A percentile compares a stretch with the other conserved stretches of the same genome.
Conservation (phyloP, 208 protist genomes). For the Wallacemonas rigidus region DNA sequence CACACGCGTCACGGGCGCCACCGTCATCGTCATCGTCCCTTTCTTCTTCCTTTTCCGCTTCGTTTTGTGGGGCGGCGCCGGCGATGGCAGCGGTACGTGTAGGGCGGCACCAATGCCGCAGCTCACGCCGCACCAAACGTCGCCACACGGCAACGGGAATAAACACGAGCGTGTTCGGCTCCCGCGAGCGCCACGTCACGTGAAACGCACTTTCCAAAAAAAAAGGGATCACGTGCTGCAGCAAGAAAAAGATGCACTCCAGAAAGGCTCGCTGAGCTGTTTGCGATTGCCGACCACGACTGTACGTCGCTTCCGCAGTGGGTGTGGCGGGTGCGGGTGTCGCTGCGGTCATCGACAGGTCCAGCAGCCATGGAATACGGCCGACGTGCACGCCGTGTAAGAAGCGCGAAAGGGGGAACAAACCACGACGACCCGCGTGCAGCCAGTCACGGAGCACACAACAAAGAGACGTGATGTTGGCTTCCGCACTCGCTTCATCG, state of each 20-base stretch:
- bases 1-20: no score
- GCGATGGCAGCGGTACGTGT: neutral
- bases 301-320: neutral
- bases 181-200: conserved; percentile 63
- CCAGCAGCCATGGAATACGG: conserved; percentile 61
- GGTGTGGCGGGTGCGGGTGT: neutral
- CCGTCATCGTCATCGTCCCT: no score
- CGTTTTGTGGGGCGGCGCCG: neutral
- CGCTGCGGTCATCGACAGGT: conserved; percentile 31
- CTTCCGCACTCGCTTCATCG: conserved; percentile 7
- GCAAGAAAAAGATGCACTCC: conserved; percentile 70
- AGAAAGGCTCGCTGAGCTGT: conserved; percentile 62
- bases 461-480: conserved; percentile 37
- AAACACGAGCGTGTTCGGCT: conserved; percentile 49
- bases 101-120: conserved; percentile 25
- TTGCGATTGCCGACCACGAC: neutral
- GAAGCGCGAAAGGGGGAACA: conserved; percentile 52
- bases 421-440: conserved; percentile 35
- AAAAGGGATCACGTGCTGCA: conserved; percentile 69
- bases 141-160: conserved; percentile 54
- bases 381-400: conserved; percentile 55
- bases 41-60: no score
- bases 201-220: conserved; percentile 53
- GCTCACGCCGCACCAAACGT: conserved; percentile 43
- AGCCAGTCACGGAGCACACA: conserved; percentile 48